Conservation (phyloP, 2,329 filamentous ascomycete species). For the Colletotrichum sidae region DNA sequence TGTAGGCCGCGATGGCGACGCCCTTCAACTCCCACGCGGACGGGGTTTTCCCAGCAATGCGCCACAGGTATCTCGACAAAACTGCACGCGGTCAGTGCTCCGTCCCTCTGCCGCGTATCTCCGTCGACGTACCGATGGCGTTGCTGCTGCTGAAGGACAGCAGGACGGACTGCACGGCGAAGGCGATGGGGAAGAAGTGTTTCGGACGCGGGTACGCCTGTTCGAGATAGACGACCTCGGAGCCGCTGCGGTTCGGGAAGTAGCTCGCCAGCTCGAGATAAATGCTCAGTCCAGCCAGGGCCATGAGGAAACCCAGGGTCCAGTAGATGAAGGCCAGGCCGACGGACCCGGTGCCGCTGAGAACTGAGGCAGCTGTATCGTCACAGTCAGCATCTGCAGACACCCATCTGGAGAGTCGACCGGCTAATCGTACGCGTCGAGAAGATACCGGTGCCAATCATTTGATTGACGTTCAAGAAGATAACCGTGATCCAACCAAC, state of each 20-base stretch:
- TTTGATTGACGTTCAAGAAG: constrained; percentile 70
- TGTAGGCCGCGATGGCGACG: constrained; percentile 73
- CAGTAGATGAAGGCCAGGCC: constrained; percentile 73
- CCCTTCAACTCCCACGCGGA: constrained; percentile 74
- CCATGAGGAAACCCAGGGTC: constrained; percentile 71
- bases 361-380: constrained; percentile 64
- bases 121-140: constrained; percentile 57
- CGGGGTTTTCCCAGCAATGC: constrained; percentile 61
- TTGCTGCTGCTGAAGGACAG: constrained; percentile 76
- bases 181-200: constrained; percentile 73
- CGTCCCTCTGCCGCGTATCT: no score
- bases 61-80: constrained; percentile 71
- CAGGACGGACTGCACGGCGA: constrained; percentile 72
- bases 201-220: constrained; percentile 74
- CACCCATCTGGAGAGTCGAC: no score
- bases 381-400: constrained; percentile 11
- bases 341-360: constrained; percentile 69
- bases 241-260: constrained; percentile 74
- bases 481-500: constrained; percentile 67
- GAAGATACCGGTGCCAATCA: constrained; percentile 73
- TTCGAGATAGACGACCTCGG: constrained; percentile 76
- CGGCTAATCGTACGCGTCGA: constrained; percentile 65
- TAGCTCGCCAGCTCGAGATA: constrained; percentile 74
- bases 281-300: constrained; percentile 64
- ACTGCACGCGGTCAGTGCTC: constrained; percentile 50